These are phyloP conservation scores for Beverwykella pulmonaria DNA, from an alignment of 495 filamentous ascomycete genomes.

Conservation along the genomic window DNA sequence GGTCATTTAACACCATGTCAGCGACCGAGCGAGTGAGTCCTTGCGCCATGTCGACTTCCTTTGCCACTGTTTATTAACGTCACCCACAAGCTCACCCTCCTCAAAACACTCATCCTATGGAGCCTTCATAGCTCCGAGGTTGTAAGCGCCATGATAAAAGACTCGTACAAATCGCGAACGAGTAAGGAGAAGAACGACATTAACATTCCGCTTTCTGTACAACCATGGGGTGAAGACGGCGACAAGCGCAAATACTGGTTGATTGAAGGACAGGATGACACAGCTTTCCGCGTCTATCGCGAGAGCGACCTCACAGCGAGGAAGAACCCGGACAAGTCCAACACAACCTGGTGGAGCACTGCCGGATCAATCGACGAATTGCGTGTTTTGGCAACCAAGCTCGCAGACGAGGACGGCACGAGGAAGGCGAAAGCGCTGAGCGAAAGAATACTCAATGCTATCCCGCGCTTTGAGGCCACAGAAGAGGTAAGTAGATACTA, in stretches of 20 bases:
- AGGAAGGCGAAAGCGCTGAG: constrained; percentile 76
- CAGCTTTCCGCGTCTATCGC: constrained; percentile 88
- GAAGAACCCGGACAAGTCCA: constrained; percentile 69
- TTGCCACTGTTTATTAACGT: constrained; percentile 24
- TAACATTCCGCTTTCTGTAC: constrained; percentile 89
- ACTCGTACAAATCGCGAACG: constrained; percentile 79
- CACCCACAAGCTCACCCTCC: constrained; percentile 65
- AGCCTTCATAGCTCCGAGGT: constrained; percentile 86
- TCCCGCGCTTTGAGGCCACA: constrained; percentile 91
- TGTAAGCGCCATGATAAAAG: constrained; percentile 75
- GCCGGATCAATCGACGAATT: constrained; percentile 90
- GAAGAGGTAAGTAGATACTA: constrained; percentile 71
- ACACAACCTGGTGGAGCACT: constrained; percentile 87
- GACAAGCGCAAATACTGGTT: constrained; percentile 91
- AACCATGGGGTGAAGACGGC: constrained; percentile 91
- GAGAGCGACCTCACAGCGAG: constrained; percentile 58
- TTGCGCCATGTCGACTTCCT: neutral
- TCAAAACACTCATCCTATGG: constrained; percentile 85
- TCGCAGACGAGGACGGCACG: constrained; percentile 73
- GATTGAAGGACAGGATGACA: constrained; percentile 92
- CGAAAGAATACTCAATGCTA: constrained; percentile 73
- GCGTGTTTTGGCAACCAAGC: constrained; percentile 68
- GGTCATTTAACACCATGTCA: constrained; percentile 76
- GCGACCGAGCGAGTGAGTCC: constrained; percentile 74
- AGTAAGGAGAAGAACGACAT: constrained; percentile 83